A percentile compares a stretch with the other conserved stretches of the same genome.
Conservation (phyloP, 2,329 filamentous ascomycete species). For the Thielaviopsis cerberus region DNA sequence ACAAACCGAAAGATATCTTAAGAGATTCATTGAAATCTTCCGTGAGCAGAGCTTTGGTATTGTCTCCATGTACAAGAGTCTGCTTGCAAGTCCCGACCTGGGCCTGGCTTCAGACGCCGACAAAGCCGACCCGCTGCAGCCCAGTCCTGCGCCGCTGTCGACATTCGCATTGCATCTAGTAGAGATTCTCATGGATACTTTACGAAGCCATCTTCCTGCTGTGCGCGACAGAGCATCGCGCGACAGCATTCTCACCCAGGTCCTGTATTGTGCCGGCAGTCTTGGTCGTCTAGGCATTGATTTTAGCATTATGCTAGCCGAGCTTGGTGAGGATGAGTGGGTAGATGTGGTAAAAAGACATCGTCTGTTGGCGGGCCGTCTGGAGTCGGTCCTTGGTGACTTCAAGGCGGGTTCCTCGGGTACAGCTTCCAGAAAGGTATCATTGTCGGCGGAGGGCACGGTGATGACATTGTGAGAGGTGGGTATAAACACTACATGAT, state of each 20-base stretch:
- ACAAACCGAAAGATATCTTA: conserved; percentile 85
- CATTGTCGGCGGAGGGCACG: background rate
- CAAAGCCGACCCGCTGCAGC: conserved; percentile 27
- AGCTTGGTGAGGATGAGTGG: conserved; percentile 45
- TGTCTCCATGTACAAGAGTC: conserved; percentile 80
- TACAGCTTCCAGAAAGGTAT: conserved; percentile 7
- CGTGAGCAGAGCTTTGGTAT: conserved; percentile 94
- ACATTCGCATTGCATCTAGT: conserved; percentile 75
- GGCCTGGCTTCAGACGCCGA: conserved; percentile 7
- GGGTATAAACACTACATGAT: background rate
- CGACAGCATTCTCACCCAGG: conserved; percentile 79
- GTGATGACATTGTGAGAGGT: background rate
- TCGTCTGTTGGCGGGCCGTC: conserved; percentile 59
- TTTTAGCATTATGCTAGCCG: conserved; percentile 61
- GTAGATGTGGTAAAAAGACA: conserved; percentile 78
- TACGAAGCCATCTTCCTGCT: conserved; percentile 60
- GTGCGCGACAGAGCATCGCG: conserved; percentile 61
- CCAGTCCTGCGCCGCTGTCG: conserved; percentile 56
- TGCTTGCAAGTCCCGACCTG: conserved; percentile 40
- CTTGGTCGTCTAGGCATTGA: conserved; percentile 78
- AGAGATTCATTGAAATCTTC: conserved; percentile 92
- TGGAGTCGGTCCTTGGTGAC: conserved; percentile 49
- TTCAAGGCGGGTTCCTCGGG: conserved; percentile 19
- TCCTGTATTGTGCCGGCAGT: conserved; percentile 83
- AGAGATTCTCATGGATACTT: conserved; percentile 58